Percentiles rank a stretch among this genome's conserved stretches.
phyloP scores from a whole-genome alignment of 768 basidiomycete species.

The Suillus tomentosus region DNA sequence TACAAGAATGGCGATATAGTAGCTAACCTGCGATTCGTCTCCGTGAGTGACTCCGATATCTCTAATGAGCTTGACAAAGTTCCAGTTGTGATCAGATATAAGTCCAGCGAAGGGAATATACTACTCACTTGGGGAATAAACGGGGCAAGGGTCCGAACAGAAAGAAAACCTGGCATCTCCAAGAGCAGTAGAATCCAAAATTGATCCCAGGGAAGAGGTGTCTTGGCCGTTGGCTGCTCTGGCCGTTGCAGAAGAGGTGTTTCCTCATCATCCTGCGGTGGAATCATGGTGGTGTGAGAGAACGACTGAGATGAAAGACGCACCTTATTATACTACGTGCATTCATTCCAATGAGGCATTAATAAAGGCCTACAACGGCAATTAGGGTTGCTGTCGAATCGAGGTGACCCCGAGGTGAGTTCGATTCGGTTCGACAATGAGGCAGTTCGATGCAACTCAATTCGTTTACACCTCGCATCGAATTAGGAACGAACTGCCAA shows the following conservation, averaged over 20 bases:
- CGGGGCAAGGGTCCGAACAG: constrained; percentile 71
- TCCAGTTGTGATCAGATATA: not conserved
- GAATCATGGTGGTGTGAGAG: not conserved
- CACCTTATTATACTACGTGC: too few relatives aligned
- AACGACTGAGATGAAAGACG: not conserved
- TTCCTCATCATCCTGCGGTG: constrained; percentile 50
- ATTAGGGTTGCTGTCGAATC: too few relatives aligned
- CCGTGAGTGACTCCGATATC: constrained; percentile 42
- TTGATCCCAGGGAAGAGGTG: constrained; percentile 70
- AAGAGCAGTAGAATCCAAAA: constrained; percentile 67
- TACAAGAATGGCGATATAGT: constrained; percentile 52
- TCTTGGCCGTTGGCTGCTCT: constrained; percentile 29
- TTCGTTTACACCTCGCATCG: too few relatives aligned
- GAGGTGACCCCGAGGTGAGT: too few relatives aligned
- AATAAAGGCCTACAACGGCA: too few relatives aligned
- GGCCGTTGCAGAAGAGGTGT: constrained; percentile 50
- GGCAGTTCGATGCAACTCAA: too few relatives aligned
- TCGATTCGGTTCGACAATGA: too few relatives aligned
- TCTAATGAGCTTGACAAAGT: constrained; percentile 23
- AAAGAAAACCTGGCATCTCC: constrained; percentile 73
- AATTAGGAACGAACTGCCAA: too few relatives aligned
- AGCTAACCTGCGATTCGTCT: constrained; percentile 47
- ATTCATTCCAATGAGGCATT: too few relatives aligned
- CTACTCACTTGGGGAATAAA: constrained; percentile 60
- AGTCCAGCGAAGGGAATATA: not conserved